Percentiles rank a stretch among this genome's conserved stretches.
Evolutionary conservation across 257 asterid genomes (phyloP).

Genomic region (Marsdenia floribunda): DNA sequence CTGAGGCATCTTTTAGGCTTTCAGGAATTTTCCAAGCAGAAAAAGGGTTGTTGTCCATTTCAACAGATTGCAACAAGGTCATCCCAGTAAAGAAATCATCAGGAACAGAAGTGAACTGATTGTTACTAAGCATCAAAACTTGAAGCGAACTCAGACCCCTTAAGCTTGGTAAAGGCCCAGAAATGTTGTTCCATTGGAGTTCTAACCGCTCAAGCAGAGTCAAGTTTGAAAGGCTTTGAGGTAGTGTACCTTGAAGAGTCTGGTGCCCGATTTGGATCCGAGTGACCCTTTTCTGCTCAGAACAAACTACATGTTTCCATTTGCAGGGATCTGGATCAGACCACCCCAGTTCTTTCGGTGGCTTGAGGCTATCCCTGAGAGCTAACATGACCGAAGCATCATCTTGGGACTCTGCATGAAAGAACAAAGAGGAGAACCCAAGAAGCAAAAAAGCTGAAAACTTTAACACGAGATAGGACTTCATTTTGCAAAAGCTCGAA

Average conservation of each 20-base stretch:
- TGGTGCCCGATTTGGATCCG: conserved; percentile 79
- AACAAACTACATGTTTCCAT: conserved; percentile 61
- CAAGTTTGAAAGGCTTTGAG: conserved; percentile 49
- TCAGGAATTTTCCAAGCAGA: conserved; percentile 63
- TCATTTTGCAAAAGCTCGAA: conserved; percentile 30
- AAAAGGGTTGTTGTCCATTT: conserved; percentile 68
- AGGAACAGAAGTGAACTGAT: conserved; percentile 62
- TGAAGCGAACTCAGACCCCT: conserved; percentile 58
- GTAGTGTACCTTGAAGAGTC: conserved; percentile 66
- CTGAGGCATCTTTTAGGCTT: conserved; percentile 56
- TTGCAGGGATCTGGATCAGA: conserved; percentile 83
- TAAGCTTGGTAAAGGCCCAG: conserved; percentile 76
- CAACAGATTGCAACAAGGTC: conserved; percentile 68
- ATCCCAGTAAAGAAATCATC: conserved; percentile 69
- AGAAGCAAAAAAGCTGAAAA: conserved; percentile 35
- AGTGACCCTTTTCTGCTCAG: conserved; percentile 55
- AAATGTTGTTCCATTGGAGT: conserved; percentile 75
- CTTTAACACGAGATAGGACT: conserved; percentile 32
- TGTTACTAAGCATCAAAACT: conserved; percentile 62
- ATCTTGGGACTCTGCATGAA: conserved; percentile 30
- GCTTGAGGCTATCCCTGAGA: conserved; percentile 58
- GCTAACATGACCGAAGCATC: conserved; percentile 64
- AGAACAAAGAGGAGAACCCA: conserved; percentile 33
- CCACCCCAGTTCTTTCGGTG: conserved; percentile 52
- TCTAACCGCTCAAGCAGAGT: conserved; percentile 65